Conservation (phyloP, 805 yeast species). For the Kazachstania psychrophila region DNA sequence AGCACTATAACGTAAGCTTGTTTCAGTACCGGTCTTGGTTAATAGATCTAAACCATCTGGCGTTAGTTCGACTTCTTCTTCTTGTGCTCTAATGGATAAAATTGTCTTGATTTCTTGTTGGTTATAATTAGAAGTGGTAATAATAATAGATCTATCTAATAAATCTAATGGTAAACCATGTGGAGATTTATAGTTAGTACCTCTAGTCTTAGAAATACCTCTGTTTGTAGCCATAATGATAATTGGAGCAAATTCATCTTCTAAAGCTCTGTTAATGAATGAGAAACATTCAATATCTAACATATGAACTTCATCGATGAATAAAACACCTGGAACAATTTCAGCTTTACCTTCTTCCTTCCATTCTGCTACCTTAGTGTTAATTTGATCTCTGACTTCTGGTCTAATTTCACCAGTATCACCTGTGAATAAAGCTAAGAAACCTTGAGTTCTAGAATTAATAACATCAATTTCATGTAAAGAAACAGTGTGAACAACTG, state of each 20-base stretch:
- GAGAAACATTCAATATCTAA: conserved; percentile 94
- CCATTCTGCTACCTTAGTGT: conserved; percentile 96
- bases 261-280: conserved; percentile 89
- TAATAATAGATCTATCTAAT: conserved; percentile 86
- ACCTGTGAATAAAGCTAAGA: conserved; percentile 88
- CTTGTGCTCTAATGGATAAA: conserved; percentile 80
- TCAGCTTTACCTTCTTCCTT: conserved; percentile 98
- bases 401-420: conserved; percentile 96
- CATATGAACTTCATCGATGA: conserved; percentile 98
- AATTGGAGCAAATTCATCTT: conserved; percentile 93
- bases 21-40: conserved; percentile 82
- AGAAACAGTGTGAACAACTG: conserved; percentile 95
- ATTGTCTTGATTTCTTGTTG: conserved; percentile 82
- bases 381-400: conserved; percentile 93
- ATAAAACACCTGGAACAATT: conserved; percentile 93
- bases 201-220: conserved; percentile 88
- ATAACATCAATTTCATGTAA: conserved; percentile 96
- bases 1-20: conserved; percentile 86
- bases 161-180: conserved; percentile 97
- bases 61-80: conserved; percentile 81
- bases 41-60: conserved; percentile 78
- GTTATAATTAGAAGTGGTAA: conserved; percentile 71
- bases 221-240: conserved; percentile 97
- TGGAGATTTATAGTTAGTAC: conserved; percentile 87
- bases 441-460: conserved; percentile 96